Evolutionary conservation across 495 filamentous ascomycete genomes (phyloP).

Genomic region (Podospora didyma): DNA sequence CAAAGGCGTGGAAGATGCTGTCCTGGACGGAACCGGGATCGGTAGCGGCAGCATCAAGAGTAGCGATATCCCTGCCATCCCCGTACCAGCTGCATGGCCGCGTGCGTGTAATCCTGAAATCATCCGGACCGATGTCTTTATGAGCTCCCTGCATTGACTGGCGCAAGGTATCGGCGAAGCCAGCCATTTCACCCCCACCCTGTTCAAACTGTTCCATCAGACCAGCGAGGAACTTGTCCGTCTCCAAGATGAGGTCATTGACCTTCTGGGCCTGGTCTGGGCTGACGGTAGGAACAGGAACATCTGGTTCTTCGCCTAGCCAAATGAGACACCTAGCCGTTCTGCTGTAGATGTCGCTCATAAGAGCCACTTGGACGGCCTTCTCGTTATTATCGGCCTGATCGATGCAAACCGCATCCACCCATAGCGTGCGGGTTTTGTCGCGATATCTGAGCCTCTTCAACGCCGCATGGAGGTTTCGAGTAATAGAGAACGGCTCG

Average conservation of each 20-base stretch:
- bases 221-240: background rate
- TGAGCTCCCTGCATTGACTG: background rate
- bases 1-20: slow-evolving; percentile 9
- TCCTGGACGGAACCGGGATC: background rate
- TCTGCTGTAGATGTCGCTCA: slow-evolving; percentile 32
- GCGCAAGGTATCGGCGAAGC: background rate
- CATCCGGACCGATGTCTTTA: background rate
- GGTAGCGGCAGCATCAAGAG: slow-evolving; percentile 1
- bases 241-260: background rate
- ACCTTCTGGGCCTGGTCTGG: background rate
- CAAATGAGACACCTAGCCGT: background rate
- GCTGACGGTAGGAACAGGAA: background rate
- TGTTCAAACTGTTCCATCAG: background rate
- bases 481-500: slow-evolving; percentile 5
- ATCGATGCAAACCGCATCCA: slow-evolving; percentile 39
- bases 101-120: background rate
- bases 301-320: slow-evolving; percentile 10
- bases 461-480: slow-evolving; percentile 14
- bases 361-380: slow-evolving; percentile 28
- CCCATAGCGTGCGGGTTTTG: slow-evolving; percentile 20
- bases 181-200: background rate
- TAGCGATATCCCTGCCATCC: background rate
- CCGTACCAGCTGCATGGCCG: background rate
- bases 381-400: slow-evolving; percentile 30
- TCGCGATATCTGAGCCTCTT: slow-evolving; percentile 2